phyloP scores from a whole-genome alignment of 2,329 filamentous ascomycete genomes.

The Colletotrichum echinochloae region DNA sequence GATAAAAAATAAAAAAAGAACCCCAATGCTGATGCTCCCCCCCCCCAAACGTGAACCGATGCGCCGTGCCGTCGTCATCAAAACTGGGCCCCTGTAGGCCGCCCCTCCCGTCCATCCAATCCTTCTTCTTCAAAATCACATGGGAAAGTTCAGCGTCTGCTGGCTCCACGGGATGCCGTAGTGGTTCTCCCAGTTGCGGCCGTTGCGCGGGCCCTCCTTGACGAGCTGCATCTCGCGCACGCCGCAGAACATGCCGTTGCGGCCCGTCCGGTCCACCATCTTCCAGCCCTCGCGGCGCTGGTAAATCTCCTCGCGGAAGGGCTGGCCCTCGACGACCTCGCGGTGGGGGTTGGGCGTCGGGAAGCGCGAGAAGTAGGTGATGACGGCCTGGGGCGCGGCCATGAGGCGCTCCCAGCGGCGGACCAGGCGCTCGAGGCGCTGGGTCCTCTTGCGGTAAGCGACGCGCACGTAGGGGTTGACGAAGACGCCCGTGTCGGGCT shows the following conservation, averaged over 20 bases:
- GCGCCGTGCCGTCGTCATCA: constrained; percentile 3
- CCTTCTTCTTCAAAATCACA: neutral
- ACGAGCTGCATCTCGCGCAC: constrained; percentile 61
- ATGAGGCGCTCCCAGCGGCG: constrained; percentile 76
- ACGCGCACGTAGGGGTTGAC: constrained; percentile 82
- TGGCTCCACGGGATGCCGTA: constrained; percentile 29
- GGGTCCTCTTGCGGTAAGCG: constrained; percentile 64
- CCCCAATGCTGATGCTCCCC: constrained; percentile 13
- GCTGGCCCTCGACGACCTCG: constrained; percentile 67
- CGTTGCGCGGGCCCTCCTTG: constrained; percentile 33
- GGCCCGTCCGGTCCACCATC: constrained; percentile 57
- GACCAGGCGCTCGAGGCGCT: constrained; percentile 52
- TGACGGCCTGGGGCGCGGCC: constrained; percentile 66
- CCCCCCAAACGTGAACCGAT: constrained; percentile 2
- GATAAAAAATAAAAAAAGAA: too few species aligned
- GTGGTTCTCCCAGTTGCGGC: constrained; percentile 39
- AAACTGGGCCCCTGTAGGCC: too few species aligned
- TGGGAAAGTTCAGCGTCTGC: constrained; percentile 33
- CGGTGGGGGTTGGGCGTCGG: constrained; percentile 72
- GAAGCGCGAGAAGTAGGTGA: constrained; percentile 67
- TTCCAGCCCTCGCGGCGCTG: constrained; percentile 52
- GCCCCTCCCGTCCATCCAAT: too few species aligned
- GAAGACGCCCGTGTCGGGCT: constrained; percentile 64
- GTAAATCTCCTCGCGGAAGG: constrained; percentile 65
- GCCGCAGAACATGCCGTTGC: constrained; percentile 68